Conservation (phyloP, 2,329 filamentous ascomycete genomes). For the Huntiella moniliformis region DNA sequence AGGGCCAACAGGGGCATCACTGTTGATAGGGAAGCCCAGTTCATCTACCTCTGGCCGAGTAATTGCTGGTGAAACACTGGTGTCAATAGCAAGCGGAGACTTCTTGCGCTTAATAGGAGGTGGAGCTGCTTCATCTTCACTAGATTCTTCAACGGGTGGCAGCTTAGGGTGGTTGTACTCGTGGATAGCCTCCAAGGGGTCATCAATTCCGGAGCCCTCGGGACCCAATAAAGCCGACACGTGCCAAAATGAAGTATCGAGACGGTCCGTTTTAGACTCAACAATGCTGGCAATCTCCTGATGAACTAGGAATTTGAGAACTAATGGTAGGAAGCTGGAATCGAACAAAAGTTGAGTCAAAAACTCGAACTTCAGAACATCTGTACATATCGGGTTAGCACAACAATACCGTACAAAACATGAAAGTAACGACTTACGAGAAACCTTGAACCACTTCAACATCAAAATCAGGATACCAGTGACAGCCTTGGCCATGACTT, state of each 20-base stretch:
- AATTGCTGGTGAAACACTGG: background rate
- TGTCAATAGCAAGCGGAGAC: slow-evolving; percentile 18
- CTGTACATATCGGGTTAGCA: slow-evolving; percentile 24
- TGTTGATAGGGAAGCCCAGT: slow-evolving; percentile 56
- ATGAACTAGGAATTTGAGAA: slow-evolving; percentile 82
- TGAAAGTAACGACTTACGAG: slow-evolving; percentile 42
- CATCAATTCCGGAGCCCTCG: too few relatives aligned
- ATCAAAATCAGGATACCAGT: slow-evolving; percentile 77
- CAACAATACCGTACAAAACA: slow-evolving; percentile 9
- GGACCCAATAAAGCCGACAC: background rate
- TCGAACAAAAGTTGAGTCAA: slow-evolving; percentile 83
- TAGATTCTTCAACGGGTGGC: slow-evolving; percentile 22
- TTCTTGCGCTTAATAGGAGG: slow-evolving; percentile 56
- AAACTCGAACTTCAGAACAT: slow-evolving; percentile 91
- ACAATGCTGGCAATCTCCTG: slow-evolving; percentile 85
- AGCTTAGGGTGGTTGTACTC: too few relatives aligned
- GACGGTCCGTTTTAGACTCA: slow-evolving; percentile 65
- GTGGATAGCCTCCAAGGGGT: too few relatives aligned
- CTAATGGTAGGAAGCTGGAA: slow-evolving; percentile 82
- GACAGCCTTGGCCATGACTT: slow-evolving; percentile 80
- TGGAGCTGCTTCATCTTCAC: slow-evolving; percentile 63
- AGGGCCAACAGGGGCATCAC: slow-evolving; percentile 47
- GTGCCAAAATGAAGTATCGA: slow-evolving; percentile 40
- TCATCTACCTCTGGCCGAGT: slow-evolving; percentile 56
- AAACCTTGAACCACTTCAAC: slow-evolving; percentile 90